Evolutionary conservation across 108 stramenopile species (phyloP).

Genomic region (Parmales sp.): DNA sequence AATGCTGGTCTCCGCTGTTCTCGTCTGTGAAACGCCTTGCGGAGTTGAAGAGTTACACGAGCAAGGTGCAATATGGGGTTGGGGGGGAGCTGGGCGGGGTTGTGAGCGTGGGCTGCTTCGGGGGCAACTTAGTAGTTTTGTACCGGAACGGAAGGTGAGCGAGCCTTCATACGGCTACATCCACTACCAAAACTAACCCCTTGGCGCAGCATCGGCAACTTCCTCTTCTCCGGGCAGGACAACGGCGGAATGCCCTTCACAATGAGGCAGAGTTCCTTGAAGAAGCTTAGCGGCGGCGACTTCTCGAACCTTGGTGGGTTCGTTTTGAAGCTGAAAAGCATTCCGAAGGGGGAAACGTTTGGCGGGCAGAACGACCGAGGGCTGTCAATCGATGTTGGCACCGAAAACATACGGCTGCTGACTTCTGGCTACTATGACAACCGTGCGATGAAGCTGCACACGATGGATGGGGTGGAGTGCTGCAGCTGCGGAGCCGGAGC

Average conservation of each 20-base stretch:
- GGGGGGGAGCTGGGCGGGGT: neutral
- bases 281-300: neutral
- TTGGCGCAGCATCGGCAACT: no score
- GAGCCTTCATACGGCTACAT: no score
- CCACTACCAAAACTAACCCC: no score
- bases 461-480: conserved; percentile 36
- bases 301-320: conserved; percentile 50
- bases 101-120: no score
- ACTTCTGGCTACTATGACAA: conserved; percentile 69
- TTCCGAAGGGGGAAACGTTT: conserved; percentile 33
- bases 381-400: conserved; percentile 10
- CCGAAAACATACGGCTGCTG: conserved; percentile 34
- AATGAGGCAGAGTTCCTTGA: neutral
- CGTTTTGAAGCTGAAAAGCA: conserved; percentile 48
- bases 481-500: conserved; percentile 41
- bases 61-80: neutral
- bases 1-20: conserved; percentile 46
- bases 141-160: no score
- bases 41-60: neutral
- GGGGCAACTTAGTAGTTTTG: no score
- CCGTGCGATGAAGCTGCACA: conserved; percentile 54
- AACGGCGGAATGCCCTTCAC: neutral
- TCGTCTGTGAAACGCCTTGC: conserved; percentile 26
- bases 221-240: no score
- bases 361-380: conserved; percentile 22